These are phyloP conservation scores for Aegilops umbellulata DNA, from an alignment of 176 grass and related monocot genomes.

Conservation along the genomic window DNA sequence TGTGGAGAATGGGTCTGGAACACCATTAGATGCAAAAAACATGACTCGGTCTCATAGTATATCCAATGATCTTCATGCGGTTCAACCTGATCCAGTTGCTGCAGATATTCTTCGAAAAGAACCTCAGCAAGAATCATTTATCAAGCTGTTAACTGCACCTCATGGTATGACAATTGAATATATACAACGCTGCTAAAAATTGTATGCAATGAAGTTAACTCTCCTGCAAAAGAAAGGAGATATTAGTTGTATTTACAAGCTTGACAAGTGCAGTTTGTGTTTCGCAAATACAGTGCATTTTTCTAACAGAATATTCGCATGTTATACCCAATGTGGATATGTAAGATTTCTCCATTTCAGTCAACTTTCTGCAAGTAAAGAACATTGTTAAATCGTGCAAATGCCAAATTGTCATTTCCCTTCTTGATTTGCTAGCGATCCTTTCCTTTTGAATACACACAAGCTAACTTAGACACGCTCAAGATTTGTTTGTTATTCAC, in stretches of 20 bases:
- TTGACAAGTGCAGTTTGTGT: not conserved
- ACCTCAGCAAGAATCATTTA: conserved; percentile 93
- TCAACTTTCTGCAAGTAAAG: conserved; percentile 9
- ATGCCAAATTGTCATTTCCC: conserved; percentile 12
- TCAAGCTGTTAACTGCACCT: conserved; percentile 72
- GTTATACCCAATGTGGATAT: conserved; percentile 16
- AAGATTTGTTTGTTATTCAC: conserved; percentile 20
- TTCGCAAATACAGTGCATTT: not conserved
- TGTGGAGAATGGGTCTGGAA: conserved; percentile 63
- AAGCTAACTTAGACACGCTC: not conserved
- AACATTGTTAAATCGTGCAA: conserved; percentile 7
- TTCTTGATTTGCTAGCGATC: conserved; percentile 12
- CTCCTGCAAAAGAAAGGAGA: not conserved
- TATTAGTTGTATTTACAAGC: not conserved
- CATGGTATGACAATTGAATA: conserved; percentile 48
- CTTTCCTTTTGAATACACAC: conserved; percentile 6
- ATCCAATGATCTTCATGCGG: conserved; percentile 86
- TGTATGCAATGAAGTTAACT: not conserved
- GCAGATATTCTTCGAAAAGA: conserved; percentile 99
- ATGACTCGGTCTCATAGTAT: conserved; percentile 85
- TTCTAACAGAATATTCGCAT: conserved; percentile 10
- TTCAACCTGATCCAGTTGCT: conserved; percentile 84
- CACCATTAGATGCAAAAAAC: conserved; percentile 52
- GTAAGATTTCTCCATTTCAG: not conserved
- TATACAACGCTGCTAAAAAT: not conserved